Evolutionary conservation across 176 grass and related monocot genomes (phyloP), one percentile per base, ranked within the genome.

Genomic region (Rhynchospora tenuis): DNA sequence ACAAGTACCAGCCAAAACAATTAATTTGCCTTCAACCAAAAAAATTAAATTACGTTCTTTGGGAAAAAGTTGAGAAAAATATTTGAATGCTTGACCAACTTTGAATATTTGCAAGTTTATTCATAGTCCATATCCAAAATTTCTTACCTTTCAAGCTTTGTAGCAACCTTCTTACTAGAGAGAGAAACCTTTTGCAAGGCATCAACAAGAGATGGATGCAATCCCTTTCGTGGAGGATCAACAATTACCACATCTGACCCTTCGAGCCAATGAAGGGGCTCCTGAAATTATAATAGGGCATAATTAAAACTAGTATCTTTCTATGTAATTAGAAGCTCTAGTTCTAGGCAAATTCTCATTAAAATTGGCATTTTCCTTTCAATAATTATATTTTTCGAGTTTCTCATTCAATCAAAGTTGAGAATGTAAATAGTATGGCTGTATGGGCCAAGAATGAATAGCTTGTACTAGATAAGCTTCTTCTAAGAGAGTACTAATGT

Each of bases 211-310:
- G 90, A 93, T 82, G 95, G 89, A 64, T 98, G 81, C 73, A 98
- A 86, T 72, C 92, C 95, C 89, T 98, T 98, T 87, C 95, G 92
- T 7, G 95, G 92, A 93, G 95, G 95, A 98, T 98, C 95, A 64
- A 98, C 90, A 24, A 98, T 85, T 68, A 92, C 90, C 3, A 94
- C 85, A 88, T 91, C 90, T 82, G 92, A 88, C 27, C 95, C 95
- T 83, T 91, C 73, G 22, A 98, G 82, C 92, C 95, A 98, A 73
- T 94, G 89, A 86, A 90, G 82, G 51, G 92, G 92, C 86, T 98
- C 95, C 92, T 98, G 76, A 64, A 80, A 79, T 45, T 59, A 85
- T 72, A 83, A 90, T 88, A 67, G 24, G 24, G 28, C 80, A 19
- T 83, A 22, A 55, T 86, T 91, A 51, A 56, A 83, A 86, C 58